A percentile compares a stretch with the other conserved stretches of the same genome.
phyloP scores from a whole-genome alignment of 805 yeast species.

The Pichia californica region DNA sequence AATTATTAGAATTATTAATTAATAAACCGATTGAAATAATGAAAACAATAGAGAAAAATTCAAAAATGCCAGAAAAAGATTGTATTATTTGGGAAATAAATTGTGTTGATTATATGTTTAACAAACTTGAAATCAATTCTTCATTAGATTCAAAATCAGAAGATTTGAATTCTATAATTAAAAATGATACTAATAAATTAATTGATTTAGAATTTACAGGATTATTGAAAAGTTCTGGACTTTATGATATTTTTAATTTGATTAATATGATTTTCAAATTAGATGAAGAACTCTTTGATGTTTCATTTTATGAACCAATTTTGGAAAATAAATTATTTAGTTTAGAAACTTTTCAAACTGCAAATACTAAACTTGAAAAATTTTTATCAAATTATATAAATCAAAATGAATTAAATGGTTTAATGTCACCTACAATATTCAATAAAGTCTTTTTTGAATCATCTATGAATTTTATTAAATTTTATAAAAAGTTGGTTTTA shows the following conservation, averaged over 20 bases:
- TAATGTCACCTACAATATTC: constrained; percentile 59
- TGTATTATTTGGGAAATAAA: constrained; percentile 45
- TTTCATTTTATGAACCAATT: constrained; percentile 58
- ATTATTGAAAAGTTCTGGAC: constrained; percentile 45
- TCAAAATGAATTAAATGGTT: constrained; percentile 47
- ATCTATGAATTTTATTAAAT: constrained; percentile 42
- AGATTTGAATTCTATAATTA: constrained; percentile 5
- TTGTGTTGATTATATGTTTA: constrained; percentile 50
- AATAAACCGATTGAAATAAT: constrained; percentile 41
- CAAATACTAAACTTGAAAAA: constrained; percentile 40
- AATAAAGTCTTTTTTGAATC: constrained; percentile 48
- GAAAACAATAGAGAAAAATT: constrained; percentile 14
- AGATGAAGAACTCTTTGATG: constrained; percentile 51
- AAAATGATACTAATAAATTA: constrained; percentile 29
- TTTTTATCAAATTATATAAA: constrained; percentile 56
- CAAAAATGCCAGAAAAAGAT: constrained; percentile 24
- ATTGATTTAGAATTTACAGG: constrained; percentile 38
- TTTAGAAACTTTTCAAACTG: constrained; percentile 35
- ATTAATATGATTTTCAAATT: constrained; percentile 69
- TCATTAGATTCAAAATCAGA: constrained; percentile 27
- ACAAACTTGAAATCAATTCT: constrained; percentile 45
- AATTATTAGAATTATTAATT: constrained; percentile 37
- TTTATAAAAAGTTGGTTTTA: constrained; percentile 35
- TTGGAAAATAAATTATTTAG: constrained; percentile 54
- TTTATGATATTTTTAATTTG: constrained; percentile 55